phyloP scores from a whole-genome alignment of 805 yeast species.

The Schizosaccharomyces cryophilus region DNA sequence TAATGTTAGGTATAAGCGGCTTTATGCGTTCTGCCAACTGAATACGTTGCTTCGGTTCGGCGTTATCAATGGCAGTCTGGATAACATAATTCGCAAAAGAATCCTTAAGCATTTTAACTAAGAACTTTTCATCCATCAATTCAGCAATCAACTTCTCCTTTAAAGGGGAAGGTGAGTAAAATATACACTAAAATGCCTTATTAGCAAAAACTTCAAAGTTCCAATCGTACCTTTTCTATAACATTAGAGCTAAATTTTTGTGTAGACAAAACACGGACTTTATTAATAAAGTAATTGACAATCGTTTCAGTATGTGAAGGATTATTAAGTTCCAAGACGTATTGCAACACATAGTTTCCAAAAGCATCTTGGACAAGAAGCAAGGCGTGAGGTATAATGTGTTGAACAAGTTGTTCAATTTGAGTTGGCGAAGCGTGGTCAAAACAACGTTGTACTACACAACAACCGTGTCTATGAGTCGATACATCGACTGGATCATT shows the following conservation, averaged over 20 bases:
- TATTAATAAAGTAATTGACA: slow-evolving; percentile 25
- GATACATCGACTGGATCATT: slow-evolving; percentile 56
- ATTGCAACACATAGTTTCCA: slow-evolving; percentile 92
- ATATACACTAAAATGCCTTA: slow-evolving; percentile 23
- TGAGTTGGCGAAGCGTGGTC: slow-evolving; percentile 65
- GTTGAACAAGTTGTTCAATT: slow-evolving; percentile 36
- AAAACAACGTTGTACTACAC: slow-evolving; percentile 83
- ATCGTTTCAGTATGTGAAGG: slow-evolving; percentile 10
- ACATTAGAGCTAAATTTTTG: slow-evolving; percentile 86
- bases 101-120: background rate
- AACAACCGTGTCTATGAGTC: slow-evolving; percentile 91
- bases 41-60: slow-evolving; percentile 13
- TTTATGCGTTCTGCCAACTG: background rate
- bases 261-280: slow-evolving; percentile 35
- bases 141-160: background rate
- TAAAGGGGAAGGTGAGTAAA: slow-evolving; percentile 15
- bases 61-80: slow-evolving; percentile 1
- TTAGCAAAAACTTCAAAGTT: background rate
- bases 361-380: slow-evolving; percentile 69
- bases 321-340: slow-evolving; percentile 45
- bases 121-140: background rate
- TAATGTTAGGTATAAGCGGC: slow-evolving; percentile 1
- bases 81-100: slow-evolving; percentile 1
- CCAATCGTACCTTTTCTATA: slow-evolving; percentile 35
- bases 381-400: slow-evolving; percentile 44